phyloP scores from a whole-genome alignment of 2,329 filamentous ascomycete species.

The Penicillium hordei region DNA sequence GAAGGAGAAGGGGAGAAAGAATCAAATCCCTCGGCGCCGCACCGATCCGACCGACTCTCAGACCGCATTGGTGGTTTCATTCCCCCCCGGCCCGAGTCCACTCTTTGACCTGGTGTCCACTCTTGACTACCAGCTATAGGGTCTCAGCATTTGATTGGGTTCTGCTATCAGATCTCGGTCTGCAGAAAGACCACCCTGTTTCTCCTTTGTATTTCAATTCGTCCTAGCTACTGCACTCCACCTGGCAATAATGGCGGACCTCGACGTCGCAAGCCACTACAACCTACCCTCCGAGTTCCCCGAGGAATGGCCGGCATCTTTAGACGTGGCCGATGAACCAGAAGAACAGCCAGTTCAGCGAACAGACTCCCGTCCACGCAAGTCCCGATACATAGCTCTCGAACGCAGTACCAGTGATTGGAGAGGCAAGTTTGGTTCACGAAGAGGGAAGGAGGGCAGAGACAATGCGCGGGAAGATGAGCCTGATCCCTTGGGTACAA shows the following conservation, averaged over 20 bases:
- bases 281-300: conserved; percentile 77
- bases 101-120: conserved; percentile 12
- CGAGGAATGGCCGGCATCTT: conserved; percentile 80
- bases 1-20: conserved; percentile 21
- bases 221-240: conserved; percentile 11
- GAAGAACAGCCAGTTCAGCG: conserved; percentile 53
- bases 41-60: conserved; percentile 25
- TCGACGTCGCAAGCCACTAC: conserved; percentile 87
- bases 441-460: conserved; percentile 66
- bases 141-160: conserved; percentile 2
- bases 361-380: conserved; percentile 55
- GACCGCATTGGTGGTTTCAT: conserved; percentile 28
- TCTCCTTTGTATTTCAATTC: conserved; percentile 8
- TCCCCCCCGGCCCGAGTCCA: conserved; percentile 23
- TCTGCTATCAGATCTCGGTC: conserved; percentile 3
- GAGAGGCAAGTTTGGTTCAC: conserved; percentile 66
- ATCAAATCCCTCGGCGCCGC: conserved; percentile 28
- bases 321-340: conserved; percentile 68
- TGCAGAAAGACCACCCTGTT: conserved; percentile 4
- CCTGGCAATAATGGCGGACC: conserved; percentile 59
- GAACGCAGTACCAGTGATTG: conserved; percentile 71
- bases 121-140: conserved; percentile 7
- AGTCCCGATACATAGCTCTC: conserved; percentile 81
- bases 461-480: conserved; percentile 89
- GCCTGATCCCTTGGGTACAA: conserved; percentile 83